Evolutionary conservation across 2,329 filamentous ascomycete species (phyloP).

Genomic region (Aspergillus tanneri): DNA sequence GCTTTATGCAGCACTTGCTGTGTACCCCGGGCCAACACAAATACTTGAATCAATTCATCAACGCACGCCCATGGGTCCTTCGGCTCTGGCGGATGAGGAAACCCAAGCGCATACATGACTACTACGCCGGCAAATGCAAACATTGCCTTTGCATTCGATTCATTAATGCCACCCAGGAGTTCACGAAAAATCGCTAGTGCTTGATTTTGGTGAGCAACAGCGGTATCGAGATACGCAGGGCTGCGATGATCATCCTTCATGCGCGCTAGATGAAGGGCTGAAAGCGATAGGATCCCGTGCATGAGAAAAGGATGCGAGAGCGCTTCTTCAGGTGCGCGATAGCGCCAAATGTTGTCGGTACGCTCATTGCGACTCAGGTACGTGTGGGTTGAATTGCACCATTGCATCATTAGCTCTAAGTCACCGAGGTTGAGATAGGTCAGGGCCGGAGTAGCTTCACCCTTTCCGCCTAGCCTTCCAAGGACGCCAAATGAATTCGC

Average conservation of each 20-base stretch:
- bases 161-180: constrained; percentile 32
- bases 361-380: constrained; percentile 28
- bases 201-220: constrained; percentile 37
- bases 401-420: constrained; percentile 44
- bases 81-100: constrained; percentile 28
- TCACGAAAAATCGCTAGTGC: constrained; percentile 37
- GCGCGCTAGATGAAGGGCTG: constrained; percentile 36
- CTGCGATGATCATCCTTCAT: constrained; percentile 26
- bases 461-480: constrained; percentile 20
- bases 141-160: constrained; percentile 41
- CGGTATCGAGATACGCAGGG: constrained; percentile 35
- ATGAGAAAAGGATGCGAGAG: constrained; percentile 37
- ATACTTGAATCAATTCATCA: constrained; percentile 35
- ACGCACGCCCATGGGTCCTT: constrained; percentile 30
- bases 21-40: constrained; percentile 36
- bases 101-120: constrained; percentile 41
- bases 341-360: constrained; percentile 37
- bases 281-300: constrained; percentile 38
- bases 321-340: constrained; percentile 33
- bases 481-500: constrained; percentile 28
- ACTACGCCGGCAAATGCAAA: constrained; percentile 41
- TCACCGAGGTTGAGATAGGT: constrained; percentile 46
- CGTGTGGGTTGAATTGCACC: constrained; percentile 38
- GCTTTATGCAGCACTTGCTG: constrained; percentile 33
- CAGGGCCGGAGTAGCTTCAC: constrained; percentile 1